Base-by-base conservation (phyloP, 1,284 basidiomycete genomes). In the Ceraceosorus bombacis region DNA sequence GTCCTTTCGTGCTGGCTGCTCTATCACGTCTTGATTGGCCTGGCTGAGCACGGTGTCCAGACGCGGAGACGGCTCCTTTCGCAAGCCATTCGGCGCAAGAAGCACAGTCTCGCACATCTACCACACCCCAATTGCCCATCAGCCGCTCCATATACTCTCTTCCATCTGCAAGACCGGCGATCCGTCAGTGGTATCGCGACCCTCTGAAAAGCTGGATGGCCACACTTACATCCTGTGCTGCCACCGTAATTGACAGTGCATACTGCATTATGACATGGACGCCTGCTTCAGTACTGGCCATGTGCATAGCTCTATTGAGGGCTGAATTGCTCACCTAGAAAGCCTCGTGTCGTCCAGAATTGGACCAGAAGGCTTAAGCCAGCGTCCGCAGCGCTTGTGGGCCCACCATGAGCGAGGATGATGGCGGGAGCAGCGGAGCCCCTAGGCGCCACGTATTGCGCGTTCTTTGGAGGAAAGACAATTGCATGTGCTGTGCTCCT, bases 161-260 rank as follows among this genome's bases (percentile, higher is more conserved):
- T 0, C 72, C 69, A 81, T 82, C 43, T 46, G 43, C 43, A 15
- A 46, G 43, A 46, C 2, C 43, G 4, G 43, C 4, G 15, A 46
- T 46, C 43, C 4, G 9, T 15, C 9, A 10, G 15, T 46, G 43
- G 9, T 2, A 2, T 46, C 4, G 43, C 43, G 43, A 4, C 43
- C 43, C 10, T 46, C 43, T 46, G 43, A 10, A 15, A 4, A 2
- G 43, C 10, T 10, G 15, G 4, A 10, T 15, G 43, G 9, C 2
- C 2, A 15, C 15, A 46, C 43, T 46, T 15, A 46, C 43, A 87
- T 0, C 85, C 85, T 5, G 83, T 83, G 5, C 84, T 85, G 0
- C 87, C 87, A 5, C 85, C 82, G 66, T 86, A 87, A 69, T 87
- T 85, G 13, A 88, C 85, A 60, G 84, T 82, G 17, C 86, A 76